Evolutionary conservation across 495 filamentous ascomycete species (phyloP), one percentile per base, ranked within the genome.

Genomic region (Podospora appendiculata): DNA sequence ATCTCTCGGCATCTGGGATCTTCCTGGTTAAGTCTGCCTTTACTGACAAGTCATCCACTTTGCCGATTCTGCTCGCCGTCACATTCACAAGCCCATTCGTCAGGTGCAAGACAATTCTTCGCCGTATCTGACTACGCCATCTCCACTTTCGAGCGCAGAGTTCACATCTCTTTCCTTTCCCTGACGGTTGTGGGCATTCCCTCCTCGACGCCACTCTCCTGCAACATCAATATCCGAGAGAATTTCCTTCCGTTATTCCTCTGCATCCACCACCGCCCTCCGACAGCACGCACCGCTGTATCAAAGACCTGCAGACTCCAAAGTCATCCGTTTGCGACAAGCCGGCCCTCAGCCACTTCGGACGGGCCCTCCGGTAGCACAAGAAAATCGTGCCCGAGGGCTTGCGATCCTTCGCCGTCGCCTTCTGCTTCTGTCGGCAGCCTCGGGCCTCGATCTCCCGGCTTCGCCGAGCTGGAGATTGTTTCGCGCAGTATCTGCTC

Each of bases 61-160:
- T 50, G 54, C 47, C 59, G 61, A 57, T 58, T 54, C 42, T 19
- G 35, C 39, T 18, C 45, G n/a, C 48, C 41, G 46, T 36, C 48
- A 42, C 44, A 38, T 53, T 50, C 36, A 55, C 55, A 55, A 55
- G 53, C 57, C 48, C 51, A 57, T 57, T 63, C 60, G 48, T 53
- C 58, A 61, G 57, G 55, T 33, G 50, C 58, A 44, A 54, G 50
- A 47, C 57, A 58, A 62, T 44, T 57, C 47, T 45, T 51, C 51
- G 56, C 56, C 51, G 55, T 62, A 38, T 50, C 40, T 49, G 50
- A 53, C 48, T 54, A 58, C 32, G 43, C 32, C 56, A 61, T 61
- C 64, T 48, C 64, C 63, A 61, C 62, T 60, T 55, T 57, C 51
- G 52, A 54, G 50, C 52, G 54, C 49, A 58, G 47, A 60, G 52